Base-by-base conservation (phyloP, 352 stramenopile genomes). In the Phytopythium cucurbitacearum region DNA sequence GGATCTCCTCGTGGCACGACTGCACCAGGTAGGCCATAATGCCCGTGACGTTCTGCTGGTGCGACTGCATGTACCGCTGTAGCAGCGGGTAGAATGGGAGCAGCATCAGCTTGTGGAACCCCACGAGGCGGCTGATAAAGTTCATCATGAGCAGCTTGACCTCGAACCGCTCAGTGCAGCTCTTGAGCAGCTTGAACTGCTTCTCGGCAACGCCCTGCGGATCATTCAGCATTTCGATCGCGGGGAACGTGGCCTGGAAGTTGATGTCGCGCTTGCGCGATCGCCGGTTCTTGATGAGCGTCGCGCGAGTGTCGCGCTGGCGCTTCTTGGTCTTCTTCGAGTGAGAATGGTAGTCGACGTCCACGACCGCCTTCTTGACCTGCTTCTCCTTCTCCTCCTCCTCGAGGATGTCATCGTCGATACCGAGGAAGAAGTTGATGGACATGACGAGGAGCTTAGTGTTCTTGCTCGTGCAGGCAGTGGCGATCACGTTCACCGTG, bases 111-210 rank as follows among this genome's bases (percentile, higher is more conserved):
- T 98, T 97, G 75, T 99, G 97, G 65, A 98, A 97, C n/a, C 96
- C 96, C 5, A 98, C 72, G 34, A 99, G 67, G 11, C 97, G 87
- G 11, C 94, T 96, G 43, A 99, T 97, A 65, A 99, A 98, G 76
- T 99, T 98, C 80, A 99, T 98, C 88, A 99, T 97, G 16, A 99
- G 74, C 48, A 99, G 78, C 60, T 98, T 98, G 45, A 96, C 84
- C 59, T 98, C 87, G 39, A 97, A 97, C 35, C 83, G 81, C 58
- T 97, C 85, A 5, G 85, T 95, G 56, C 66, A 98, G 64, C 56
- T 76, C 59, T 85, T 94, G 35, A 97, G 76, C 36, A 91, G 69
- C 60, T 97, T 97, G 53, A 99, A 76, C 38, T 99, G 82, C 59
- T 85, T 83, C 67, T 99, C 96, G 33, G 80, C 90, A 15, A 98